Evolutionary conservation across 306 rosid genomes (phyloP).

Genomic region (Pterocarpus santalinus): DNA sequence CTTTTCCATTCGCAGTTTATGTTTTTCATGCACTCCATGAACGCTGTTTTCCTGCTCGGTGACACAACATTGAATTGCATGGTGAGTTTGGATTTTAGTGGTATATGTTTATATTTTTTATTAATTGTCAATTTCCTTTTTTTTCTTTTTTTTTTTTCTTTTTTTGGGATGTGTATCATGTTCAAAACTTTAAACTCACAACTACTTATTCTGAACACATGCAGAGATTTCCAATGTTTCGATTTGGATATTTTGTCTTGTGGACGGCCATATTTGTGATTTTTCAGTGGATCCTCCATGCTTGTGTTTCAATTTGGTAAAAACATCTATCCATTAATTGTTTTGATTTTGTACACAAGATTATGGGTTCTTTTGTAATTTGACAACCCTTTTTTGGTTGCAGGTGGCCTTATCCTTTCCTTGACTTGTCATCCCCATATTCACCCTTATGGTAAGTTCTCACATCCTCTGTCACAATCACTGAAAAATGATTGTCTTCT

Average conservation of each 20-base stretch:
- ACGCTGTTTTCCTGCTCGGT: conserved; percentile 82
- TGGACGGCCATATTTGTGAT: conserved; percentile 79
- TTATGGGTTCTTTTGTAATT: conserved; percentile 1
- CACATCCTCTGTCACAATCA: conserved; percentile 9
- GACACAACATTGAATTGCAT: conserved; percentile 76
- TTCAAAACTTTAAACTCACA: conserved; percentile 38
- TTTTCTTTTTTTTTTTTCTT: background rate
- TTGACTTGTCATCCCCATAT: conserved; percentile 73
- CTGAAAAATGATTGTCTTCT: conserved; percentile 13
- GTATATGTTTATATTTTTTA: background rate
- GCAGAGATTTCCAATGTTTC: conserved; percentile 91
- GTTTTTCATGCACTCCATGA: conserved; percentile 82
- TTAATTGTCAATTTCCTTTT: background rate
- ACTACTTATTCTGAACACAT: conserved; percentile 28
- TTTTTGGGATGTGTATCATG: background rate
- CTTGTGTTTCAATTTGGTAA: conserved; percentile 73
- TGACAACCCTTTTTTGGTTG: conserved; percentile 22
- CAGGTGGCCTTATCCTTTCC: conserved; percentile 99
- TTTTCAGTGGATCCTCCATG: conserved; percentile 88
- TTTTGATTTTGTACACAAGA: conserved; percentile 22
- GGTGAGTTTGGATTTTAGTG: conserved; percentile 60
- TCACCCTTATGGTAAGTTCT: conserved; percentile 83
- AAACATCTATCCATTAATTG: conserved; percentile 2
- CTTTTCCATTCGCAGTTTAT: conserved; percentile 62
- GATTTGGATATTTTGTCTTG: conserved; percentile 78